Evolutionary conservation across 139 green algal species (phyloP), one percentile per base, ranked within the genome.

Genomic region (Diplosphaera chodatii): DNA sequence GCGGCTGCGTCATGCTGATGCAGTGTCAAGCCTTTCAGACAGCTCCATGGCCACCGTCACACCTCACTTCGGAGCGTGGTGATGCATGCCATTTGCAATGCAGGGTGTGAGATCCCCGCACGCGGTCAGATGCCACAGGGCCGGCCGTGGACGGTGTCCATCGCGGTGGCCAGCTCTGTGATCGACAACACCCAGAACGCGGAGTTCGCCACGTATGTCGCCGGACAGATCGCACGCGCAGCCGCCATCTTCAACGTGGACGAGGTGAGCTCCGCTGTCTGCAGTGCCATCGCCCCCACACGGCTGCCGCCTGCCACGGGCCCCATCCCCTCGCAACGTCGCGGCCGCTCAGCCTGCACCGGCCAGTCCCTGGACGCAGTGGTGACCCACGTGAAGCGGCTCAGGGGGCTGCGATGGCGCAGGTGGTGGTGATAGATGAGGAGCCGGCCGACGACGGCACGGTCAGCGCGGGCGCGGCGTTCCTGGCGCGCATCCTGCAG

Each of bases 171-270:
- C 1, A 86, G 83, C 16, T 92, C 89, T 0, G 85, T 91, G 29
- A 85, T 96, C 0, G 89, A 92, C 40, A 89, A 92, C 67, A 81
- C 85, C 0, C 85, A 90, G 64, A 90, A 79, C 29, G 32, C 83
- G 21, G 87, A 96, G 75, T 74, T 89, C 23, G 90, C 86, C 0
- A 92, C 85, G 16, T 75, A 81, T 22, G 69, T 94, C 27, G 86
- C 87, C 1, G 90, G 80, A 1, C 79, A 88, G 73, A 84, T 96
- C 30, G 88, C 88, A 1, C 80, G 91, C 1, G 83, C 87, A 23
- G 85, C 86, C 20, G 87, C 86, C 33, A 88, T 94, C 8, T 96
- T 95, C 67, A 89, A 86, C 37, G 77, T 94, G 0, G 90, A 96
- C 48, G 91, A 96, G 77, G 78, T 94, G 1, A 59, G 27, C 65